Evolutionary conservation across 1,139 yeast genomes (phyloP), one percentile per base, ranked within the genome.

Genomic region (Hemisphaericaspora lyxosophila): DNA sequence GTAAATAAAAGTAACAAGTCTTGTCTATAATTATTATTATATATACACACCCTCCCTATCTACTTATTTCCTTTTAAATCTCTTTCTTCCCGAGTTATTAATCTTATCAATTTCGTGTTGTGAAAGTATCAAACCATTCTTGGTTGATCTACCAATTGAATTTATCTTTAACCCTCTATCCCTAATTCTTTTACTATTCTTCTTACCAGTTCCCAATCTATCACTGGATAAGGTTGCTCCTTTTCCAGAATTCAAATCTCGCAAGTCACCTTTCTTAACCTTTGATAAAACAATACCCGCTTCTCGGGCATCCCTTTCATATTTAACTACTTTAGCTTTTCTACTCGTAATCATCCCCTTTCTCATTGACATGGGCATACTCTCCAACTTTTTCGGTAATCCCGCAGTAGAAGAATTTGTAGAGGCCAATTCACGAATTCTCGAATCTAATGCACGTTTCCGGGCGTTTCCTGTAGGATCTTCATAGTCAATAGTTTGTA

Each of bases 361-460:
- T 42, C 97, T 74, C 71, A 88, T 80, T 16, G 75, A 60, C 90
- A 92, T 89, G 11, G 98, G 96, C 78, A 87, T 85, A 36, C 80
- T 85, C 50, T 86, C 95, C 24, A 83, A 62, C 40, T 66, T 78
- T 39, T 63, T 55, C 31, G 73, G 66, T 43, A 57, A 42, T 34
- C 75, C 64, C 38, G 64, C 43, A 47, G 62, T 57, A 14, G 62
- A 53, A 0, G 81, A 75, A 53, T 81, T 81, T 0, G 55, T 48
- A 1, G 76, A 70, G 0, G 90, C 72, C 7, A 82, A 54, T 18
- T 69, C 64, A 23, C 80, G 67, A 39, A 90, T 67, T 40, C 97
- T 72, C 30, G 82, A 73, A 39, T 83, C 82, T 45, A 90, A 62
- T 0, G 94, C 81, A 48, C 90, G 76, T 40, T 80, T 75, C 40